A percentile compares a stretch with the other conserved stretches of the same genome.
These are phyloP conservation scores for Vitis hybrid DNA, from an alignment of 177 flowering plant species.

Conservation along the genomic window DNA sequence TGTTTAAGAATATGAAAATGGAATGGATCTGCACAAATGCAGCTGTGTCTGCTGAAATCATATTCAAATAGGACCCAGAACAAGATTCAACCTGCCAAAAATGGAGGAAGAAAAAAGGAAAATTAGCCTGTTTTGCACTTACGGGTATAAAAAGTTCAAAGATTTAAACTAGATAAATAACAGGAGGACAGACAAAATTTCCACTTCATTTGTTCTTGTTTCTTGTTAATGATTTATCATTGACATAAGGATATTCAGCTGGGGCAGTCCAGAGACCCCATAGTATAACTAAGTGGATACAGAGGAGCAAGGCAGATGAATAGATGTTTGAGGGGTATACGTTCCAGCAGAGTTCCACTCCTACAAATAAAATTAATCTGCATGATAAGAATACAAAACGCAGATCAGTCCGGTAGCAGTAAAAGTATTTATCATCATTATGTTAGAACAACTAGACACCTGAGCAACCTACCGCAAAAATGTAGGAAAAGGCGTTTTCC, in stretches of 20 bases:
- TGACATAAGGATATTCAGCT: constrained; percentile 53
- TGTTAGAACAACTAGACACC: not conserved
- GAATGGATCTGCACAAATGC: too few species aligned
- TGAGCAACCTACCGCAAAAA: constrained; percentile 50
- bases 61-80: too few species aligned
- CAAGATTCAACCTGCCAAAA: too few species aligned
- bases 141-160: not conserved
- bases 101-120: too few species aligned
- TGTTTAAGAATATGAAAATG: too few species aligned
- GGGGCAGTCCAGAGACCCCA: constrained; percentile 78
- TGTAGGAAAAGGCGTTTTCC: constrained; percentile 75
- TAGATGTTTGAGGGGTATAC: constrained; percentile 66
- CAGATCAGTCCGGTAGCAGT: not conserved
- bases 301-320: constrained; percentile 64
- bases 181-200: constrained; percentile 1
- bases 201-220: constrained; percentile 19
- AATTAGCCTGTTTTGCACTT: too few species aligned
- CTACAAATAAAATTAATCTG: constrained; percentile 70
- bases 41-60: too few species aligned
- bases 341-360: constrained; percentile 91
- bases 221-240: constrained; percentile 13
- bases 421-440: not conserved
- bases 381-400: constrained; percentile 10
- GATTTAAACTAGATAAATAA: not conserved
- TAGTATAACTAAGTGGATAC: constrained; percentile 58